These are phyloP conservation scores for Byssoonygena ceratinophila DNA, from an alignment of 2,329 filamentous ascomycete genomes.

Conservation along the genomic window DNA sequence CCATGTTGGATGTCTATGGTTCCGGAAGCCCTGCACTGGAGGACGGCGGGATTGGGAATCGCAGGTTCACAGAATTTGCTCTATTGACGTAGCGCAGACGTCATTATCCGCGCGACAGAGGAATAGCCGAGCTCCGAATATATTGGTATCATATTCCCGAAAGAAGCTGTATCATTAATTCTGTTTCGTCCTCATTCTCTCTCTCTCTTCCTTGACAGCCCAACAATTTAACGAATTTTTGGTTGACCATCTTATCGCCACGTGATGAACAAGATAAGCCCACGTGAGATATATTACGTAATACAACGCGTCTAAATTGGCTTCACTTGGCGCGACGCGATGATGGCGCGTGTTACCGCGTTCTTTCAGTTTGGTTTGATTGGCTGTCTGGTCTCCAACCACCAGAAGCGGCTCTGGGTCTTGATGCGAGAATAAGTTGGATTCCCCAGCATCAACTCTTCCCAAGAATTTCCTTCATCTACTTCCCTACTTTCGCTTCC, in stretches of 20 bases:
- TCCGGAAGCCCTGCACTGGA: neutral
- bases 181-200: no score
- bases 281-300: neutral
- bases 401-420: no score
- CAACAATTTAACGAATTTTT: no score
- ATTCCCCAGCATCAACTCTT: neutral
- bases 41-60: neutral
- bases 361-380: neutral
- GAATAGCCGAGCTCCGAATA: no score
- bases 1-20: slow-evolving; percentile 46
- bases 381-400: neutral
- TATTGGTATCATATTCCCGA: no score
- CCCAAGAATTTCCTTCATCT: neutral
- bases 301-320: neutral
- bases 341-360: slow-evolving; percentile 1
- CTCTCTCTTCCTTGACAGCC: no score
- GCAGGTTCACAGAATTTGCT: neutral
- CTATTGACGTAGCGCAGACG: no score
- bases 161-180: no score
- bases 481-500: no score
- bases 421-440: no score
- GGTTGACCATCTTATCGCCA: neutral
- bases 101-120: no score
- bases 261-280: neutral
- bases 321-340: neutral